phyloP scores from a whole-genome alignment of 1,139 yeast species.

The Scheffersomyces segobiensis region DNA sequence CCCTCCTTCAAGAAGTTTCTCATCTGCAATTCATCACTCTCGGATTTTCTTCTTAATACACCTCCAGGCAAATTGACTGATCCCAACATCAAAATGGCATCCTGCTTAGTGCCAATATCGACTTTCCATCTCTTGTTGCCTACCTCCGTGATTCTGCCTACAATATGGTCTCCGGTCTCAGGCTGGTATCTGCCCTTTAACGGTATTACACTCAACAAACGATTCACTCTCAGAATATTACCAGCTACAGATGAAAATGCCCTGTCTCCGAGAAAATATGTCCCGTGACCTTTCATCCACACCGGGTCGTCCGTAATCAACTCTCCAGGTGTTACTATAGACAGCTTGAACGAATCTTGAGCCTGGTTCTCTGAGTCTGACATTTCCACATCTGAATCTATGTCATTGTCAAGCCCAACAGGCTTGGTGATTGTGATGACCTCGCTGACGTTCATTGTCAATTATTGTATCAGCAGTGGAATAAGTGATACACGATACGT shows the following conservation, averaged over 20 bases:
- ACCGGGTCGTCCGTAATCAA: conserved; percentile 90
- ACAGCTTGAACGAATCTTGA: conserved; percentile 11
- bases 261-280: conserved; percentile 68
- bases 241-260: conserved; percentile 96
- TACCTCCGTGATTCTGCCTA: conserved; percentile 93
- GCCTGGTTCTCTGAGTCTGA: conserved; percentile 25
- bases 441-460: conserved; percentile 25
- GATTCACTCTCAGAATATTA: conserved; percentile 79
- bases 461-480: not conserved
- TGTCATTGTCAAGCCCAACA: conserved; percentile 12
- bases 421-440: conserved; percentile 44
- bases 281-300: conserved; percentile 99
- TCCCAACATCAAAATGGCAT: conserved; percentile 89
- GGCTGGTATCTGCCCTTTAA: conserved; percentile 86
- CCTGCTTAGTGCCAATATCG: conserved; percentile 91
- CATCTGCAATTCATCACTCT: conserved; percentile 96
- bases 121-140: conserved; percentile 96
- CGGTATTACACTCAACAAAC: conserved; percentile 82
- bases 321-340: conserved; percentile 93
- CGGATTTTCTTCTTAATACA: conserved; percentile 87
- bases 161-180: conserved; percentile 94
- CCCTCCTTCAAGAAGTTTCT: conserved; percentile 92
- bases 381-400: conserved; percentile 23
- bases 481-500: not conserved
- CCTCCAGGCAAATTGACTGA: conserved; percentile 98